A percentile compares a stretch with the other conserved stretches of the same genome.
Evolutionary conservation across 2,329 filamentous ascomycete genomes (phyloP).

Genomic region (Ophiocordyceps sinensis): DNA sequence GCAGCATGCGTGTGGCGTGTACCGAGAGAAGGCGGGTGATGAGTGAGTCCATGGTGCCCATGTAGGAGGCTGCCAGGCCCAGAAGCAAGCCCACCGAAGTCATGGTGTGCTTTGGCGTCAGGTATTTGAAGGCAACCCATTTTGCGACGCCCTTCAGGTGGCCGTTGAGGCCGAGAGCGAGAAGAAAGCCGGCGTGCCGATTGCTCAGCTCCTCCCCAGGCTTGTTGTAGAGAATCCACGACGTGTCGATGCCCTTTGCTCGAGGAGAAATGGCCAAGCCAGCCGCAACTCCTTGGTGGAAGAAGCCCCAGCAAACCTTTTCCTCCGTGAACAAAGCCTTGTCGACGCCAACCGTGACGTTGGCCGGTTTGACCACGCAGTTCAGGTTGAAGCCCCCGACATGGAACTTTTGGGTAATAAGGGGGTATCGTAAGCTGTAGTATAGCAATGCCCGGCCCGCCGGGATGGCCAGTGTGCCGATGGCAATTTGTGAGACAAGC

Average conservation of each 20-base stretch:
- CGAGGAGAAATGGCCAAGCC: slow-evolving; percentile 81
- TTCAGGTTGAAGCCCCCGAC: slow-evolving; percentile 85
- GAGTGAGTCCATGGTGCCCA: slow-evolving; percentile 93
- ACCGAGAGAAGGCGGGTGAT: slow-evolving; percentile 89
- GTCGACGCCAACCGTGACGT: slow-evolving; percentile 87
- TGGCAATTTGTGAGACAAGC: slow-evolving; percentile 71
- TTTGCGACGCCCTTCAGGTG: slow-evolving; percentile 91
- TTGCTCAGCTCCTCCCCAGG: slow-evolving; percentile 76
- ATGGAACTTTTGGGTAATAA: slow-evolving; percentile 84
- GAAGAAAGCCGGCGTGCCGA: slow-evolving; percentile 84
- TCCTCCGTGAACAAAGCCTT: slow-evolving; percentile 81
- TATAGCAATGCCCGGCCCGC: slow-evolving; percentile 77
- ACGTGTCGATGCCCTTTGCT: slow-evolving; percentile 90
- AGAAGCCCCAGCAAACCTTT: slow-evolving; percentile 96
- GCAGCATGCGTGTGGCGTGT: slow-evolving; percentile 89
- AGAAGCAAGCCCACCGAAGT: slow-evolving; percentile 92
- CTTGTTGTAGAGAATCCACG: slow-evolving; percentile 98
- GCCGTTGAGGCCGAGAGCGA: slow-evolving; percentile 84
- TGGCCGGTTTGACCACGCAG: slow-evolving; percentile 81
- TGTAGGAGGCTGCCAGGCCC: slow-evolving; percentile 81
- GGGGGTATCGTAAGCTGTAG: slow-evolving; percentile 72
- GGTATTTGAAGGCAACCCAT: slow-evolving; percentile 97
- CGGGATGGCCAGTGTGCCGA: slow-evolving; percentile 77
- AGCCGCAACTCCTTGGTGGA: slow-evolving; percentile 89
- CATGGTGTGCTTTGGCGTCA: slow-evolving; percentile 99